Evolutionary conservation across 2,329 filamentous ascomycete genomes (phyloP).

Genomic region (Periconia sp.): DNA sequence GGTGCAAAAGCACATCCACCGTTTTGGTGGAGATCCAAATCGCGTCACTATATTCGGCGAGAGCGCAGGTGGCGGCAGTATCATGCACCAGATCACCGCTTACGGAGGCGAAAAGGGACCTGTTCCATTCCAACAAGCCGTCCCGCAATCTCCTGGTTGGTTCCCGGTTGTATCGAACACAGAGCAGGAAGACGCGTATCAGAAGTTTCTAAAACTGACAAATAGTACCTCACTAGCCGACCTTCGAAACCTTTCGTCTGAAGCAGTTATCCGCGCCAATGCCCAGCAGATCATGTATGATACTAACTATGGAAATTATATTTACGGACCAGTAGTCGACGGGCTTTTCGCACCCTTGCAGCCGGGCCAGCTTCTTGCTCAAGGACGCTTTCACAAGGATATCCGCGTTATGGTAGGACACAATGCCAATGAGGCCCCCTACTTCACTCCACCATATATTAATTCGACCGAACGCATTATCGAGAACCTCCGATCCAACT

Average conservation of each 20-base stretch:
- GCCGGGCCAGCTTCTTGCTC: constrained; percentile 42
- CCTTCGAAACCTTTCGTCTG: constrained; percentile 36
- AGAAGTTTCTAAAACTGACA: constrained; percentile 36
- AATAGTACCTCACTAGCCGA: constrained; percentile 43
- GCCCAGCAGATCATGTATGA: constrained; percentile 36
- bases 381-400: constrained; percentile 44
- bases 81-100: constrained; percentile 50
- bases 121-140: constrained; percentile 45
- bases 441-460: constrained; percentile 51
- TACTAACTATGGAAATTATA: constrained; percentile 39
- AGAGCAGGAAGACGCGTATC: constrained; percentile 38
- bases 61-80: constrained; percentile 45
- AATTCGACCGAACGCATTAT: constrained; percentile 37
- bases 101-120: constrained; percentile 48
- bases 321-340: constrained; percentile 44
- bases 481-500: constrained; percentile 25
- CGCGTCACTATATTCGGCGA: constrained; percentile 48
- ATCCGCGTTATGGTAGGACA: constrained; percentile 48
- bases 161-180: constrained; percentile 29
- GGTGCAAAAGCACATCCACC: constrained; percentile 47
- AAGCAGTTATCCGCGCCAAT: constrained; percentile 43
- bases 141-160: constrained; percentile 51
- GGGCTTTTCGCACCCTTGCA: constrained; percentile 39
- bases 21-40: constrained; percentile 47
- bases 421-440: constrained; percentile 53